Base-by-base conservation (phyloP, 225 moss, liverwort and hornwort species). In the Pseudisothecium myosuroides region DNA sequence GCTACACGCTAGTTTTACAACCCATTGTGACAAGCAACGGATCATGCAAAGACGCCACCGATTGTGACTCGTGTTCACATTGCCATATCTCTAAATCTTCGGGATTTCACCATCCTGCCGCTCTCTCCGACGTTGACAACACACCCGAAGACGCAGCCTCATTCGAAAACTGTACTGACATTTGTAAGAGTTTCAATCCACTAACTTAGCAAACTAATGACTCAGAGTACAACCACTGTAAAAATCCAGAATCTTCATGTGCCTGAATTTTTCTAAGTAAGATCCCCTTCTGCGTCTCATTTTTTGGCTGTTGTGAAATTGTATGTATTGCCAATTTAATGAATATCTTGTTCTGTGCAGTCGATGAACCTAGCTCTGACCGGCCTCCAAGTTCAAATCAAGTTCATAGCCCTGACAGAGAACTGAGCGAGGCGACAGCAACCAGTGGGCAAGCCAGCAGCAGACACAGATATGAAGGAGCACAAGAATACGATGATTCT, bases 1-100 rank as follows among this genome's bases (percentile, higher is more conserved):
- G 91, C 55, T 94, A 93, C 71, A 90, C 93, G 12, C 72, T 94
- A 36, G 92, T 94, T 9, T 88, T 94, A 79, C 92, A 94, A 72
- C 94, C 94, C 67, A 90, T 94, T 13, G 87, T 93, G n/a, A 83
- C 88, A 10, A 89, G 73, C 76, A 85, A 85, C 36, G 74, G 85
- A 24, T 59, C 60, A 45, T 85, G 75, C 77, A 58, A 79, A 34
- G 26, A 63, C 39, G 50, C 80, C 32, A 81, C 86, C 58, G 93
- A 92, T 34, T 90, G 89, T 75, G 90, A 89, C 21, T 85, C 88
- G 31, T 90, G 92, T 27, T 87, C 88, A 47, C 89, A 90, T 76
- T 92, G 83, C 85, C 87, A 86, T 17, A 61, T 87, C 71, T 76
- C 83, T 31, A 59, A 69, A n/a, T 66, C 64, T 49, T 32, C 73